A percentile compares a stretch with the other conserved stretches of the same genome.
These are phyloP conservation scores for Boeremia exigua DNA, from an alignment of 2,329 filamentous ascomycete species.

Conservation along the genomic window DNA sequence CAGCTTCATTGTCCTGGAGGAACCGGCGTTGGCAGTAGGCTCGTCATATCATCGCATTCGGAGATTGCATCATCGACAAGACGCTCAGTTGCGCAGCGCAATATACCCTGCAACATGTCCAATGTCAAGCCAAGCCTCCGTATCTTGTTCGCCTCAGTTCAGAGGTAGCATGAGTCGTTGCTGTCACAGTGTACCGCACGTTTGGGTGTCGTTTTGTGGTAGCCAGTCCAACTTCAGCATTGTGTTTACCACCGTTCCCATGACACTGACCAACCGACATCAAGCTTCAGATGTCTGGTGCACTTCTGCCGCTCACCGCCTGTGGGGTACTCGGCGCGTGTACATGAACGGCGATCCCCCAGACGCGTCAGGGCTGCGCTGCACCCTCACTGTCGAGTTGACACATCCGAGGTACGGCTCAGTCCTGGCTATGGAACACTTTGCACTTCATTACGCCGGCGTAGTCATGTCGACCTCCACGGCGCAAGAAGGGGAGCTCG, in stretches of 20 bases:
- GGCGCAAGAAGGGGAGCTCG: conserved; percentile 30
- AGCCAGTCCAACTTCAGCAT: neutral
- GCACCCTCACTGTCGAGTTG: neutral
- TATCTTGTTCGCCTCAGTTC: neutral
- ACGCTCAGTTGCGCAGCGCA: neutral
- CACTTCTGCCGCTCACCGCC: conserved; percentile 17
- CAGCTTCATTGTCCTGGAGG: conserved; percentile 10
- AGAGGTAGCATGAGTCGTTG: neutral
- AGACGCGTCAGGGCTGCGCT: neutral
- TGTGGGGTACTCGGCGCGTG: conserved; percentile 12
- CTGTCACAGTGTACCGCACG: too few relatives aligned
- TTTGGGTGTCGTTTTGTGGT: neutral
- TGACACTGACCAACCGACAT: conserved; percentile 5
- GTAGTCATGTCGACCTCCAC: conserved; percentile 30
- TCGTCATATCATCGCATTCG: conserved; percentile 17
- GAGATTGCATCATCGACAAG: conserved; percentile 18
- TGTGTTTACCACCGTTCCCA: neutral
- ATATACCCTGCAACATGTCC: too few relatives aligned
- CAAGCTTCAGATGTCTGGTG: conserved; percentile 4
- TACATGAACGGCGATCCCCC: conserved; percentile 9
- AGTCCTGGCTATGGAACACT: conserved; percentile 9
- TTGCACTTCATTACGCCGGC: conserved; percentile 20
- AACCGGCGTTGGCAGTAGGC: conserved; percentile 4
- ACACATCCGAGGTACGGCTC: conserved; percentile 16
- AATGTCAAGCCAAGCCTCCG: too few relatives aligned